Evolutionary conservation across 1,284 basidiomycete genomes (phyloP).

Genomic region (Trichosporon faecale): DNA sequence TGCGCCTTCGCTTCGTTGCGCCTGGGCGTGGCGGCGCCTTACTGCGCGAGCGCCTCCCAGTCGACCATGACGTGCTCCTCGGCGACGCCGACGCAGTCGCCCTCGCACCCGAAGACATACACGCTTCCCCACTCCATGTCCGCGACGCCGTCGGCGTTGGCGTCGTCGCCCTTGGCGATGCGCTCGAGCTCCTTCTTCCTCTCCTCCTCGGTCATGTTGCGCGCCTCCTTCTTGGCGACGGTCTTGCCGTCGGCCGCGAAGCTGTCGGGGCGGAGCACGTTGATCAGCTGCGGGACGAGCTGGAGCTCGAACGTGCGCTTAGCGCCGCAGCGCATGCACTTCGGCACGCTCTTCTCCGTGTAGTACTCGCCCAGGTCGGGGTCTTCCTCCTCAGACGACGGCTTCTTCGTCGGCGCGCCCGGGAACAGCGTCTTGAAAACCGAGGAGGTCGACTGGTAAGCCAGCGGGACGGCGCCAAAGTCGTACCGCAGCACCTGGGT

Average conservation of each 20-base stretch:
- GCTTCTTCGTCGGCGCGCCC: conserved; percentile 26
- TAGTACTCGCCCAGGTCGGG: conserved; percentile 36
- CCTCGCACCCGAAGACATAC: conserved; percentile 49
- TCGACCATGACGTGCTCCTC: conserved; percentile 53
- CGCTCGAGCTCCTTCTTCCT: conserved; percentile 41
- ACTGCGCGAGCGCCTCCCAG: conserved; percentile 40
- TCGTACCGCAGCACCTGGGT: conserved; percentile 53
- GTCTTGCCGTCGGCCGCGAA: conserved; percentile 15
- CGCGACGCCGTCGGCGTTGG: conserved; percentile 27
- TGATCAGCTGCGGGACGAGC: conserved; percentile 51
- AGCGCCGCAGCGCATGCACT: conserved; percentile 41
- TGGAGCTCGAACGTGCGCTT: conserved; percentile 51
- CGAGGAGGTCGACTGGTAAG: conserved; percentile 46
- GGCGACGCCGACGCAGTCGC: conserved; percentile 48
- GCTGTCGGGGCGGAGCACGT: conserved; percentile 37
- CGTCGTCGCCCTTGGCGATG: conserved; percentile 31
- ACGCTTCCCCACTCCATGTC: conserved; percentile 54
- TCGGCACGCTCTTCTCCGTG: conserved; percentile 34
- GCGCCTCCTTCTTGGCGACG: not conserved
- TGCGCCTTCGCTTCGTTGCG: not conserved
- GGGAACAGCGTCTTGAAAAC: conserved; percentile 49
- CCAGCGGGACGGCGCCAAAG: conserved; percentile 48
- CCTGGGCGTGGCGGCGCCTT: not conserved
- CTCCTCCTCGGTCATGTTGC: conserved; percentile 38
- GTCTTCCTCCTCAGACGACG: conserved; percentile 43